Evolutionary conservation across 108 stramenopile genomes (phyloP).

Genomic region (Fragilariopsis cylindrus): DNA sequence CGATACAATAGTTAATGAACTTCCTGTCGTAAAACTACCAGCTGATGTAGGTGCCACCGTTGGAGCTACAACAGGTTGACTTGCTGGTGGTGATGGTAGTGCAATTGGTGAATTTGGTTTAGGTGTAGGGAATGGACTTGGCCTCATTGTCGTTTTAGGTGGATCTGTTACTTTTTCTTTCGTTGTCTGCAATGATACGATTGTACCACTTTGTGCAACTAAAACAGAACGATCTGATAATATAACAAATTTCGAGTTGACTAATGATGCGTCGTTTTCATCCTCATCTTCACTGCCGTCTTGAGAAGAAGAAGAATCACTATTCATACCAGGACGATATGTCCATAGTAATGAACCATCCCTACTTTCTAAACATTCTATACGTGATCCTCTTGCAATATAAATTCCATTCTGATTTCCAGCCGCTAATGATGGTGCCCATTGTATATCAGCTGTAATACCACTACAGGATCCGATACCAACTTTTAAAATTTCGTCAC

Average conservation of each 20-base stretch:
- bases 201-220: not conserved
- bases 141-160: not conserved
- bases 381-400: not conserved
- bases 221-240: not conserved
- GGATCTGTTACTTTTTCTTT: not conserved
- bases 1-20: no score
- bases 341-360: not conserved
- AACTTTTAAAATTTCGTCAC: not conserved
- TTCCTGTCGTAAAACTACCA: no score
- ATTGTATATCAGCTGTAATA: conserved; percentile 6
- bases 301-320: no score
- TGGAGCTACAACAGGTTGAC: not conserved
- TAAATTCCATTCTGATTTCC: not conserved
- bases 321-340: not conserved
- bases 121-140: no score
- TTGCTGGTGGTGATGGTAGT: not conserved
- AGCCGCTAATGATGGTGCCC: not conserved
- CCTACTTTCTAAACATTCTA: not conserved
- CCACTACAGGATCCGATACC: conserved; percentile 7
- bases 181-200: not conserved
- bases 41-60: no score
- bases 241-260: not conserved
- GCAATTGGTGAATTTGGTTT: not conserved
- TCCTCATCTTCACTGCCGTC: not conserved
- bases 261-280: no score